phyloP scores from a whole-genome alignment of 2,329 filamentous ascomycete species.

The Aspergillus sp. region DNA sequence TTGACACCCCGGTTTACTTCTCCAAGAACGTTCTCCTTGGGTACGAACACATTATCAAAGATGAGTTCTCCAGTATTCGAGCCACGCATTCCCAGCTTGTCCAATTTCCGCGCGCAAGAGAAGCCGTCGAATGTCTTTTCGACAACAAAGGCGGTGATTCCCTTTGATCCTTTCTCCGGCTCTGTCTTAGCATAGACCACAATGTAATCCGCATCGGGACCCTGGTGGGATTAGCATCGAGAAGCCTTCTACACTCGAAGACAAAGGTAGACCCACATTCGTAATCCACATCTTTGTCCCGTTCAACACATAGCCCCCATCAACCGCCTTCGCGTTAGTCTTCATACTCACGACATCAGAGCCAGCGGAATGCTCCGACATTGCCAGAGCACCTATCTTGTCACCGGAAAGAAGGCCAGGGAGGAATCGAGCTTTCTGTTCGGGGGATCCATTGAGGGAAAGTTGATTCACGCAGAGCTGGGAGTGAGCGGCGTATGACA shows the following conservation, averaged over 20 bases:
- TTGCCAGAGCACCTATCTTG: slow-evolving; percentile 82
- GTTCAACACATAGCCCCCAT: slow-evolving; percentile 81
- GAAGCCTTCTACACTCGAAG: neutral
- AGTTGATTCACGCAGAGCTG: slow-evolving; percentile 97
- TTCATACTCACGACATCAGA: slow-evolving; percentile 97
- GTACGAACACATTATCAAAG: slow-evolving; percentile 88
- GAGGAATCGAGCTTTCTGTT: slow-evolving; percentile 78
- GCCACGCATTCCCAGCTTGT: slow-evolving; percentile 97
- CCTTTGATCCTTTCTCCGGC: slow-evolving; percentile 75
- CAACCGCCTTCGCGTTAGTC: slow-evolving; percentile 73
- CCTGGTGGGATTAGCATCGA: slow-evolving; percentile 27
- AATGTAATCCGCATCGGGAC: slow-evolving; percentile 86
- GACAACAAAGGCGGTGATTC: slow-evolving; percentile 93
- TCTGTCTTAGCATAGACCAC: slow-evolving; percentile 97
- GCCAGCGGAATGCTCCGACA: slow-evolving; percentile 89
- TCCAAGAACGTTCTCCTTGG: slow-evolving; percentile 76
- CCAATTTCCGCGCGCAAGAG: slow-evolving; percentile 82
- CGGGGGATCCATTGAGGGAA: slow-evolving; percentile 76
- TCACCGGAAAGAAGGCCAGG: slow-evolving; percentile 78
- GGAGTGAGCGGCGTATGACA: slow-evolving; percentile 93
- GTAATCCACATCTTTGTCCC: slow-evolving; percentile 99
- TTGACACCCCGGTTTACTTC: slow-evolving; percentile 75
- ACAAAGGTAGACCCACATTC: slow-evolving; percentile 57
- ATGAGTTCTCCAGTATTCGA: slow-evolving; percentile 93
- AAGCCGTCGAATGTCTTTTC: slow-evolving; percentile 70